Percentiles rank a stretch among this genome's conserved stretches.
These are phyloP conservation scores for Orbilia quercus DNA, from an alignment of 2,329 filamentous ascomycete genomes.

Conservation along the genomic window DNA sequence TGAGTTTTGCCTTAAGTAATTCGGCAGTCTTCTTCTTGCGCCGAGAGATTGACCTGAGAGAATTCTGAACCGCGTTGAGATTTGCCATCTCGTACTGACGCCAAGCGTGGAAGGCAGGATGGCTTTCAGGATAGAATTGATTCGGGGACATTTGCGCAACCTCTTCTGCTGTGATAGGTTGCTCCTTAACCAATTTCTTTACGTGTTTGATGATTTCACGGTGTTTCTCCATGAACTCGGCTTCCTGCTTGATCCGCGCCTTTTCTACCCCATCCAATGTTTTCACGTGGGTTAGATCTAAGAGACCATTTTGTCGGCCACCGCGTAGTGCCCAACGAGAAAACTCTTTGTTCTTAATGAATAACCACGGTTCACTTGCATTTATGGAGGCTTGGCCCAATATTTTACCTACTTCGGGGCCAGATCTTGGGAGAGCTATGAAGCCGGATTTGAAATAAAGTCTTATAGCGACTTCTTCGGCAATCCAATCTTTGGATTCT, in stretches of 20 bases:
- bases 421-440: slow-evolving; percentile 27
- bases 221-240: slow-evolving; percentile 23
- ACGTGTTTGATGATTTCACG: not conserved
- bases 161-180: slow-evolving; percentile 15
- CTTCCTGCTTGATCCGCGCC: slow-evolving; percentile 9
- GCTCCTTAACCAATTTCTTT: not conserved
- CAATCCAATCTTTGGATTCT: slow-evolving; percentile 50
- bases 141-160: slow-evolving; percentile 2
- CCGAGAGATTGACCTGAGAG: too few species aligned
- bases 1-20: slow-evolving; percentile 13
- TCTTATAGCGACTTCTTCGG: slow-evolving; percentile 40
- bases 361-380: slow-evolving; percentile 1
- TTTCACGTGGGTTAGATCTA: slow-evolving; percentile 21
- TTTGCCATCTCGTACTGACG: not conserved
- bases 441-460: slow-evolving; percentile 40
- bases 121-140: slow-evolving; percentile 26
- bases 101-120: slow-evolving; percentile 24
- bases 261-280: slow-evolving; percentile 3
- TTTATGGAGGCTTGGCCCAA: slow-evolving; percentile 9
- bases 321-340: slow-evolving; percentile 33
- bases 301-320: slow-evolving; percentile 33
- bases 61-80: too few species aligned
- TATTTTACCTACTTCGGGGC: slow-evolving; percentile 7
- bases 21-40: too few species aligned
- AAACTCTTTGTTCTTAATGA: not conserved